phyloP scores from a whole-genome alignment of 2,329 filamentous ascomycete species.

The Immersiporthe knoxdaviesiana region DNA sequence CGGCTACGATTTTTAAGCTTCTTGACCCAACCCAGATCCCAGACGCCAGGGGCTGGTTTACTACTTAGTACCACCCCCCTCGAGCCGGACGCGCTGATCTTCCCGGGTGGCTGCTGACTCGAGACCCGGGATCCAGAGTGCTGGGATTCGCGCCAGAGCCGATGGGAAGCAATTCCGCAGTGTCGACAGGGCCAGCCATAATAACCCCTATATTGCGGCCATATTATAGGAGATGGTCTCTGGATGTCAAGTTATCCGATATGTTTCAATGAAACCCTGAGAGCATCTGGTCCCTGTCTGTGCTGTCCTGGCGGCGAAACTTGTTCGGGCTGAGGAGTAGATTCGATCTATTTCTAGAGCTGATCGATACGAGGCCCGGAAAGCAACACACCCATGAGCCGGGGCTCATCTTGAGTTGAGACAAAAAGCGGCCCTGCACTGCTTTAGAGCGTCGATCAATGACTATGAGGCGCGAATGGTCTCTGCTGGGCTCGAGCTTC shows the following conservation, averaged over 20 bases:
- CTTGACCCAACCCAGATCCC: slow-evolving; percentile 14
- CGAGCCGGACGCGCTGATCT: slow-evolving; percentile 26
- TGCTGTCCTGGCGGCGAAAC: background rate
- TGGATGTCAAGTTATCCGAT: background rate
- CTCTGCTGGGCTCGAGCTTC: background rate
- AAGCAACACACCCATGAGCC: background rate
- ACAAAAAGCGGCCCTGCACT: background rate
- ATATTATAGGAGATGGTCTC: slow-evolving; percentile 14
- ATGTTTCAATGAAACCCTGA: background rate
- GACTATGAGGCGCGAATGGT: background rate
- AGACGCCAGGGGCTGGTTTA: slow-evolving; percentile 21
- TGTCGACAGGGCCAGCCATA: slow-evolving; percentile 9
- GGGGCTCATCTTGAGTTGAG: background rate
- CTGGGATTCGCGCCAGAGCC: slow-evolving; percentile 26
- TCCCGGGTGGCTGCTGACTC: slow-evolving; percentile 30
- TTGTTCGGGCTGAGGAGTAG: background rate
- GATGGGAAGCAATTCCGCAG: slow-evolving; percentile 21
- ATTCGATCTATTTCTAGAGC: slow-evolving; percentile 7
- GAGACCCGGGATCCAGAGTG: slow-evolving; percentile 26
- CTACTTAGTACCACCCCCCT: too few species aligned
- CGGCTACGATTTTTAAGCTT: slow-evolving; percentile 13
- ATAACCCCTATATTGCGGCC: slow-evolving; percentile 17
- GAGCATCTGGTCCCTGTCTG: background rate
- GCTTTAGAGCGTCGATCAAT: background rate
- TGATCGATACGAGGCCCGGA: slow-evolving; percentile 2